phyloP scores from a whole-genome alignment of 108 stramenopile genomes.

The Fistulifera pelliculosa region DNA sequence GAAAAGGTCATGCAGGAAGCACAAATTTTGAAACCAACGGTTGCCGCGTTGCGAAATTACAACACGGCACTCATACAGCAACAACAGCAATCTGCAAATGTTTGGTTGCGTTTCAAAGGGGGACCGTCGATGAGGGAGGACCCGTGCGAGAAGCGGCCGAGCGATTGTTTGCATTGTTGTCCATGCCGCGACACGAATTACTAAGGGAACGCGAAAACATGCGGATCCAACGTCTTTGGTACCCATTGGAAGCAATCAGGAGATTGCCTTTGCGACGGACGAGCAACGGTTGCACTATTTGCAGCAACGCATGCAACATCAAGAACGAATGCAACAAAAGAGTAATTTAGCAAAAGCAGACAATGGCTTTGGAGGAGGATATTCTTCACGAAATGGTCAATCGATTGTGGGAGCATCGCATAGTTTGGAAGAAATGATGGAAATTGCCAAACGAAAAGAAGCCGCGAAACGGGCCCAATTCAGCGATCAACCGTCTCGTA shows the following conservation, averaged over 20 bases:
- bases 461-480: not conserved
- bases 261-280: constrained; percentile 43
- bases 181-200: constrained; percentile 11
- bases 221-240: constrained; percentile 51
- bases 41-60: constrained; percentile 27
- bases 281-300: constrained; percentile 34
- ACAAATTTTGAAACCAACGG: constrained; percentile 20
- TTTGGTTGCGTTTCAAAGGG: constrained; percentile 42
- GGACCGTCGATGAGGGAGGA: constrained; percentile 49
- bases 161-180: constrained; percentile 19
- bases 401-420: constrained; percentile 57
- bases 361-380: constrained; percentile 53
- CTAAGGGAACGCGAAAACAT: constrained; percentile 28
- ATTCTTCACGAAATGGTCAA: constrained; percentile 30
- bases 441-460: constrained; percentile 7
- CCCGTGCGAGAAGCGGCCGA: constrained; percentile 46
- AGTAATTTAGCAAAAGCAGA: constrained; percentile 46
- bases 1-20: constrained; percentile 40
- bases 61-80: constrained; percentile 48
- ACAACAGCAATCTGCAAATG: constrained; percentile 20
- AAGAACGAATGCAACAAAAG: constrained; percentile 25
- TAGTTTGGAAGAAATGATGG: constrained; percentile 60
- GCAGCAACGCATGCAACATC: constrained; percentile 21
- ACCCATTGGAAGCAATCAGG: constrained; percentile 34
- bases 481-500: no score